Base-by-base conservation (phyloP, 1,284 basidiomycete genomes). In the Apiotrichum domesticum region DNA sequence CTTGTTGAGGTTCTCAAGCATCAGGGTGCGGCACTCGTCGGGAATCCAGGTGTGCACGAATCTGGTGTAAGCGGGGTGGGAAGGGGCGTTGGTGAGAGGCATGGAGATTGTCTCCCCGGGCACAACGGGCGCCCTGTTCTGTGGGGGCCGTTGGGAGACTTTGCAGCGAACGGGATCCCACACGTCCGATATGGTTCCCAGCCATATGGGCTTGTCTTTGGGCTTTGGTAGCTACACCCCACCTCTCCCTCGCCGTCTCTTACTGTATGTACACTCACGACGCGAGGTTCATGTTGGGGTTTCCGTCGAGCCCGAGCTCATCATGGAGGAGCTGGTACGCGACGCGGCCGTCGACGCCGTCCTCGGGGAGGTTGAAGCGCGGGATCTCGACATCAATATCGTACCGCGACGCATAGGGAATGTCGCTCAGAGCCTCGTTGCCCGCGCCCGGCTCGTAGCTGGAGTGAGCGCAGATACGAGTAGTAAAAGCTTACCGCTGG, bases 321-420 rank as follows among this genome's bases (percentile, higher is more conserved):
- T 92, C 88, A 68, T 87, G 88, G 57, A 96, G 84, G 57, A 95
- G 77, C 73, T 89, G 87, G 69, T 91, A 90, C 0, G 86, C 83
- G 5, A 73, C 76, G 15, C 75, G 68, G 35, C 70, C 72, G 51
- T 73, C 67, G 35, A 76, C 68, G 32, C 79, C 78, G 11, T 69
- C 58, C 21, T 70, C 48, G 3, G 79, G 80, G 6, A 81, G 59
- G 46, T 65, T 51, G 71, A 73, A 77, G 56, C 77, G 75, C 45
- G 79, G 78, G 11, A 76, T 44, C 51, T 70, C 66, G 41, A 63
- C 49, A 39, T 72, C 63, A 21, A 69, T 59, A 53, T 71, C 73
- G 63, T 73, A 76, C 43, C 73, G 63, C 11, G 65, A 69, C 4
- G 66, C 59, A 54, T 73, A 76, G 4, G 72, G 66, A 51, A 69